Evolutionary conservation across 2,329 filamentous ascomycete genomes (phyloP), one percentile per base, ranked within the genome.

Genomic region (Tolypocladium ophioglossoides): DNA sequence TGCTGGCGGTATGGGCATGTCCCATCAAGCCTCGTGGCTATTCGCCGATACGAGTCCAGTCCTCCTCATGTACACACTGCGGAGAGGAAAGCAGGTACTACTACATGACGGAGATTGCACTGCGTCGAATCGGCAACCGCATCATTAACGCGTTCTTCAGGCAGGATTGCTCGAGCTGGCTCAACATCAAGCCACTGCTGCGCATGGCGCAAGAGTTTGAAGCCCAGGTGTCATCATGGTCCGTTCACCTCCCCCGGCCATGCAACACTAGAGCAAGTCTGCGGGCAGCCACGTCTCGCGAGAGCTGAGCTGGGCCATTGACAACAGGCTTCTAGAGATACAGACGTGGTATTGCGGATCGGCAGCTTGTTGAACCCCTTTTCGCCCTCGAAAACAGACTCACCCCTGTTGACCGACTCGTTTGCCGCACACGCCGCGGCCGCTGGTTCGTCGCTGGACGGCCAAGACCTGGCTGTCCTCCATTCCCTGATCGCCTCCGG

Each of bases 71-170:
- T 72, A 72, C 54, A 70, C 63, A 1, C 56, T 74, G 10, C 63
- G 62, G 71, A 56, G 64, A 71, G 48, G 62, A 70, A 52, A 70
- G 68, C 53, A 74, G 72, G 72, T 73, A 70, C 58, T 74, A 74
- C 57, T 75, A 74, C 52, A 63, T 73, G 8, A 71, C 72, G 1
- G 72, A 75, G 53, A 70, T 74, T 48, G 70, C 73, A 0, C 63
- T 71, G 6, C 62, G 72, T 2, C 66, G 72, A 4, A 71, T 75
- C 46, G 68, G 68, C 41, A 74, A 74, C 53, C 65, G 71, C 22
- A 68, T 73, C 22, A 59, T 73, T 48, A 71, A 64, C 34, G 59
- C 58, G 8, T 61, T 67, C 22, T 66, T 59, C 16, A 54, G 56
- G 1, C 56, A 61, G 24, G 57, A 58, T 4, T 38, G 47, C 11